A percentile compares a stretch with the other conserved stretches of the same genome.
These are phyloP conservation scores for Arthroderma uncinatum DNA, from an alignment of 2,329 filamentous ascomycete genomes.

Conservation along the genomic window DNA sequence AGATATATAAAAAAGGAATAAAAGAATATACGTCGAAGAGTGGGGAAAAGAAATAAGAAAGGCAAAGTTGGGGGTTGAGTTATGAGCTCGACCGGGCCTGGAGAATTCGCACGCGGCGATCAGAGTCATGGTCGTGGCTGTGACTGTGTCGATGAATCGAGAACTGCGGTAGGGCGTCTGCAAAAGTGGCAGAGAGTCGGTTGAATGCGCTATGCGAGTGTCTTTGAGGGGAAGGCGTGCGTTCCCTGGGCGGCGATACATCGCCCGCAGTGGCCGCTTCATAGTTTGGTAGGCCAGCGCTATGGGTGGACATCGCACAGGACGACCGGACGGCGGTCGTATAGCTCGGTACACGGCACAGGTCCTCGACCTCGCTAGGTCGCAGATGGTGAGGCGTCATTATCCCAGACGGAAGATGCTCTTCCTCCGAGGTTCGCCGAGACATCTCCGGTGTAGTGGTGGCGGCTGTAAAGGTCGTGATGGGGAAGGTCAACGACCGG, in stretches of 20 bases:
- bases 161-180: not conserved
- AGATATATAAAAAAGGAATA: not conserved
- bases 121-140: not conserved
- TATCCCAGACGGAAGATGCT: slow-evolving; percentile 34
- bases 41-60: not conserved
- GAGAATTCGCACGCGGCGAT: not conserved
- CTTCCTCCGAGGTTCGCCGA: slow-evolving; percentile 39
- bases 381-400: slow-evolving; percentile 31
- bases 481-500: not conserved
- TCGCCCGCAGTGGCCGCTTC: slow-evolving; percentile 30
- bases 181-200: not conserved
- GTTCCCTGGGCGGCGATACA: not conserved
- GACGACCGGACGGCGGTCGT: slow-evolving; percentile 60
- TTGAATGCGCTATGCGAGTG: not conserved
- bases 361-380: slow-evolving; percentile 49
- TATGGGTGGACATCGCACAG: slow-evolving; percentile 43
- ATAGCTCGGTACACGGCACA: slow-evolving; percentile 68
- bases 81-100: not conserved
- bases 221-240: not conserved
- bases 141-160: not conserved
- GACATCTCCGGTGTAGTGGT: slow-evolving; percentile 28
- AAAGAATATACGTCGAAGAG: not conserved
- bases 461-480: slow-evolving; percentile 13
- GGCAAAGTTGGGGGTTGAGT: not conserved
- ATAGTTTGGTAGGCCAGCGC: slow-evolving; percentile 54